Conservation (phyloP, 176 grass and related monocot genomes). For the Rhynchospora tenuis region DNA sequence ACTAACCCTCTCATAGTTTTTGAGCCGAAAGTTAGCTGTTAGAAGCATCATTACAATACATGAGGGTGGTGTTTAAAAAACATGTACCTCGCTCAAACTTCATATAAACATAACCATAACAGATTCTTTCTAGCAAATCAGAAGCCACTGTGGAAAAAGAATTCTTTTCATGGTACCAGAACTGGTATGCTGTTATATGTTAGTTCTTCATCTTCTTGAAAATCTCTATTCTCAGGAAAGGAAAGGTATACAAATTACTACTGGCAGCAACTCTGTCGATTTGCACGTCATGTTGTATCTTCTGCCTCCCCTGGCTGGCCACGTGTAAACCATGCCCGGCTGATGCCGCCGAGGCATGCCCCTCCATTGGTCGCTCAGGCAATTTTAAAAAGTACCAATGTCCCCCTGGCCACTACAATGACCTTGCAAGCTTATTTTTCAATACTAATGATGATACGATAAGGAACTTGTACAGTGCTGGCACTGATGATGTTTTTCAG, state of each 20-base stretch:
- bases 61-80: no score
- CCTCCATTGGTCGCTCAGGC: constrained; percentile 88
- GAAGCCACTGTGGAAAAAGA: neutral
- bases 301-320: constrained; percentile 79
- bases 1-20: no score
- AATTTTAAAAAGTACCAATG: constrained; percentile 96
- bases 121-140: no score
- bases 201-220: neutral
- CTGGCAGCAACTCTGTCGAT: constrained; percentile 65
- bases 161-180: neutral
- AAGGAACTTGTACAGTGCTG: constrained; percentile 75
- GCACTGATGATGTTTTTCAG: constrained; percentile 69
- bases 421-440: constrained; percentile 90
- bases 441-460: constrained; percentile 94
- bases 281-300: constrained; percentile 78
- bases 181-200: constrained; percentile 4
- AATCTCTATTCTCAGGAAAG: constrained; percentile 57
- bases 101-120: no score
- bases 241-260: constrained; percentile 56
- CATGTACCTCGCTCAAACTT: no score
- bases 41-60: no score
- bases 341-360: constrained; percentile 61
- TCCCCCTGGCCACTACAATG: constrained; percentile 67
- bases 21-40: no score
- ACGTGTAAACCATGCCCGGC: constrained; percentile 69